Evolutionary conservation across 1,284 basidiomycete species (phyloP).

Genomic region (Grifola frondosa): DNA sequence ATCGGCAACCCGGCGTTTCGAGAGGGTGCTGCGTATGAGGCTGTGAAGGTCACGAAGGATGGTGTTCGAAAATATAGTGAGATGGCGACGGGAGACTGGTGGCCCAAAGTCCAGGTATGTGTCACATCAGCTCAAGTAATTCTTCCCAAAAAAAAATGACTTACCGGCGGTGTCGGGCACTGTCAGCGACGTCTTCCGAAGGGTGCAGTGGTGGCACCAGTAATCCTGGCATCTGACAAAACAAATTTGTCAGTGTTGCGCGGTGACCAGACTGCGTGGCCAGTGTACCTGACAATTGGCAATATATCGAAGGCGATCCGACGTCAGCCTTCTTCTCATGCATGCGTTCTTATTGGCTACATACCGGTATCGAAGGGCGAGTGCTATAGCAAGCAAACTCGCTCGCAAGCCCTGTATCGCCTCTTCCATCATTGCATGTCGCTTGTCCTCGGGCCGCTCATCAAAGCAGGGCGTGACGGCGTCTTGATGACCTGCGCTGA

Average conservation of each 20-base stretch:
- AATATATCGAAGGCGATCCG: slow-evolving; percentile 34
- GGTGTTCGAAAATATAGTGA: slow-evolving; percentile 5
- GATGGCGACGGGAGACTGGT: slow-evolving; percentile 8
- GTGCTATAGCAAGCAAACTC: slow-evolving; percentile 15
- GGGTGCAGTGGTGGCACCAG: slow-evolving; percentile 15
- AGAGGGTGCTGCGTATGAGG: neutral
- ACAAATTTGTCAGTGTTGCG: slow-evolving; percentile 19
- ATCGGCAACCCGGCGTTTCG: slow-evolving; percentile 6
- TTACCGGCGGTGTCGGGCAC: no score
- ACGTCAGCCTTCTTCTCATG: slow-evolving; percentile 18
- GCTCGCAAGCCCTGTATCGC: slow-evolving; percentile 14
- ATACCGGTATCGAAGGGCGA: slow-evolving; percentile 24
- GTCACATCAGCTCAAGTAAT: neutral
- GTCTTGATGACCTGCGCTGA: slow-evolving; percentile 27
- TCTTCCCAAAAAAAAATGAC: neutral
- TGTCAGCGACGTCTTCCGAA: slow-evolving; percentile 6
- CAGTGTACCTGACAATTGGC: slow-evolving; percentile 38
- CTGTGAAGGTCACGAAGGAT: neutral
- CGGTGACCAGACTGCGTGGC: slow-evolving; percentile 36
- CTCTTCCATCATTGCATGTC: slow-evolving; percentile 33
- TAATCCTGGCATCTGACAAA: slow-evolving; percentile 7
- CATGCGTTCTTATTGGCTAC: slow-evolving; percentile 29
- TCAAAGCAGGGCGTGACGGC: slow-evolving; percentile 20
- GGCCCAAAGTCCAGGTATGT: slow-evolving; percentile 7
- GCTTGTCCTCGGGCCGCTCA: slow-evolving; percentile 18